Evolutionary conservation across 495 filamentous ascomycete species (phyloP).

Genomic region (Lentithecium fluviatile): DNA sequence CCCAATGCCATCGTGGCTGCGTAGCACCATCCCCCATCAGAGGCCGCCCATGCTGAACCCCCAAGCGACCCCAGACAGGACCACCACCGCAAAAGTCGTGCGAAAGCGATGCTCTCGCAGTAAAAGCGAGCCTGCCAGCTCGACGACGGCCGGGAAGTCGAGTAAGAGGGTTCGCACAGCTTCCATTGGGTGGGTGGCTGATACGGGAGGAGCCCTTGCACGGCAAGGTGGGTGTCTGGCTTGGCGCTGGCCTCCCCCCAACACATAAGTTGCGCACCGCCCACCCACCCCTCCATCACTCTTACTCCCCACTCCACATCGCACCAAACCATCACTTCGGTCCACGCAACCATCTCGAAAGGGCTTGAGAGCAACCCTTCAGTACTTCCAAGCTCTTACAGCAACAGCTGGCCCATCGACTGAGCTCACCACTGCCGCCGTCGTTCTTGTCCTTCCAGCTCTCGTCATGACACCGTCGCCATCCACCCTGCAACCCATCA

Average conservation of each 20-base stretch:
- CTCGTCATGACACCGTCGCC: slow-evolving; percentile 11
- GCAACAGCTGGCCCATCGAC: slow-evolving; percentile 1
- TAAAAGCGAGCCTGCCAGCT: not conserved
- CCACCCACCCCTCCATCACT: slow-evolving; percentile 27
- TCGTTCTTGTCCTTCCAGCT: not conserved
- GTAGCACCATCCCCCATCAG: not conserved
- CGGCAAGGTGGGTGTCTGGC: slow-evolving; percentile 7
- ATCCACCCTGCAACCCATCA: not conserved
- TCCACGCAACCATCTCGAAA: slow-evolving; percentile 21
- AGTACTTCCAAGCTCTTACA: not conserved
- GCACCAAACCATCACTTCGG: slow-evolving; percentile 13
- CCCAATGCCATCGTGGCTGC: too few species aligned
- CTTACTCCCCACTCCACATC: slow-evolving; percentile 19
- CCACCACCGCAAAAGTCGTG: slow-evolving; percentile 15
- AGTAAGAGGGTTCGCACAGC: not conserved
- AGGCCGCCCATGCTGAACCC: slow-evolving; percentile 17
- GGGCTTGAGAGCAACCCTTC: slow-evolving; percentile 3
- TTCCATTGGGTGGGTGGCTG: slow-evolving; percentile 3
- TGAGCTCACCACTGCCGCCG: not conserved
- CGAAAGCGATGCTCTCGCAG: not conserved
- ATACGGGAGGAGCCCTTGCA: slow-evolving; percentile 8
- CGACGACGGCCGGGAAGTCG: not conserved
- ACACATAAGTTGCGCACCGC: slow-evolving; percentile 8
- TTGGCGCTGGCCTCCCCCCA: slow-evolving; percentile 21
- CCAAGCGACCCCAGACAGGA: slow-evolving; percentile 5